Percentiles rank a stretch among this genome's conserved stretches.
Evolutionary conservation across 495 filamentous ascomycete genomes (phyloP).

Genomic region (Hapsidospora chrysogenum): DNA sequence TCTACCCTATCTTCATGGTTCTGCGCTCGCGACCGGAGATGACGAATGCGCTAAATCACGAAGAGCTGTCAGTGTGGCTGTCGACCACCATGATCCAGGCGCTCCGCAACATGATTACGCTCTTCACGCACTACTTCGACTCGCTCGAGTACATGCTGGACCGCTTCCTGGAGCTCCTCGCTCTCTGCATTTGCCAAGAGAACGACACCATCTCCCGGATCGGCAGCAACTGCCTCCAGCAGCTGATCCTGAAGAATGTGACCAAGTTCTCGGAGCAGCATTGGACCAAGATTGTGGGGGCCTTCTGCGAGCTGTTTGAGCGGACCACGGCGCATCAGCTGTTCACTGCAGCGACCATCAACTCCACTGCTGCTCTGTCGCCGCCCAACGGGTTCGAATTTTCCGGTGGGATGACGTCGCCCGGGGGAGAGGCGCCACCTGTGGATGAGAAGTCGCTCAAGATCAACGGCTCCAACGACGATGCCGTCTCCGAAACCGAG

Average conservation of each 20-base stretch:
- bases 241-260: slow-evolving; percentile 90
- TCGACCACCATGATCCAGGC: slow-evolving; percentile 99
- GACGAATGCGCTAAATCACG: slow-evolving; percentile 80
- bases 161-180: slow-evolving; percentile 79
- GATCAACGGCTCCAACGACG: slow-evolving; percentile 38
- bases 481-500: slow-evolving; percentile 10
- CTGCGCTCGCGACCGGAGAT: slow-evolving; percentile 91
- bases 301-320: slow-evolving; percentile 90
- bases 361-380: slow-evolving; percentile 25
- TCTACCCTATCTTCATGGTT: slow-evolving; percentile 97
- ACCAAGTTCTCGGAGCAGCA: slow-evolving; percentile 73
- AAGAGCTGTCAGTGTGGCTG: slow-evolving; percentile 96
- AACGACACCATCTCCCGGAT: slow-evolving; percentile 98
- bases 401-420: slow-evolving; percentile 21
- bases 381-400: slow-evolving; percentile 26
- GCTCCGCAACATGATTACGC: slow-evolving; percentile 89
- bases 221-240: slow-evolving; percentile 93
- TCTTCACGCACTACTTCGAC: slow-evolving; percentile 98
- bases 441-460: slow-evolving; percentile 40
- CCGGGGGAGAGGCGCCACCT: slow-evolving; percentile 14
- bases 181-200: slow-evolving; percentile 94
- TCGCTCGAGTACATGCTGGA: slow-evolving; percentile 93
- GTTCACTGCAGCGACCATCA: slow-evolving; percentile 67
- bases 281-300: slow-evolving; percentile 84
- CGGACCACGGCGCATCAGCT: slow-evolving; percentile 87